Evolutionary conservation across 202 grass and related monocot genomes (phyloP).

Genomic region (Musa balbisiana): DNA sequence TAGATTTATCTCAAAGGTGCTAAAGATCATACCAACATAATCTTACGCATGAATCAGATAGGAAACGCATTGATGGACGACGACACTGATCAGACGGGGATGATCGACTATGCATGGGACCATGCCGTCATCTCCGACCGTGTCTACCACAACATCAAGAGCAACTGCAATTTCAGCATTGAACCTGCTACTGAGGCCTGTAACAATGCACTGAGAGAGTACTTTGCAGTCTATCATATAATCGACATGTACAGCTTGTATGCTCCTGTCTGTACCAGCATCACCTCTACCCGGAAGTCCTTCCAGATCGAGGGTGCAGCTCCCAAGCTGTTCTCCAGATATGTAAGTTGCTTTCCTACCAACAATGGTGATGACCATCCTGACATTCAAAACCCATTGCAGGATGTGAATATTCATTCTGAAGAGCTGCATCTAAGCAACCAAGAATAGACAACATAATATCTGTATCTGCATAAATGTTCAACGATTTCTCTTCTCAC

Average conservation of each 20-base stretch:
- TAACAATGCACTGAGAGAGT: conserved; percentile 41
- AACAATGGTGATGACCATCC: neutral
- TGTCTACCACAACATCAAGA: conserved; percentile 62
- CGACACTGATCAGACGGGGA: conserved; percentile 79
- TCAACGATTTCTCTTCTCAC: neutral
- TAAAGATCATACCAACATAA: neutral
- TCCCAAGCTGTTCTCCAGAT: conserved; percentile 58
- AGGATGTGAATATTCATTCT: too few relatives aligned
- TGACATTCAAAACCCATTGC: neutral
- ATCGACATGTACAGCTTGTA: conserved; percentile 99
- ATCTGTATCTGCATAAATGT: too few relatives aligned
- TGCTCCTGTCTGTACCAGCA: conserved; percentile 49
- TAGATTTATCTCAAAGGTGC: neutral
- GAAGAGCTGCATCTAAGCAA: neutral
- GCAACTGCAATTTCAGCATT: conserved; percentile 52
- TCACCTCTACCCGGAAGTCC: neutral
- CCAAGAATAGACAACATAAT: neutral
- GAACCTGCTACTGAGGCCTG: conserved; percentile 31
- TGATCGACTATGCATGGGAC: conserved; percentile 97
- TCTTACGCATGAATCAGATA: conserved; percentile 23
- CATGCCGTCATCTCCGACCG: conserved; percentile 93
- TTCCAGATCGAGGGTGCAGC: conserved; percentile 50
- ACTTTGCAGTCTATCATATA: conserved; percentile 75
- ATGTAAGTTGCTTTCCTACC: conserved; percentile 25
- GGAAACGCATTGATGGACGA: conserved; percentile 91